Base-by-base conservation (phyloP, 352 stramenopile genomes). In the Phytophthora cryptogea region DNA sequence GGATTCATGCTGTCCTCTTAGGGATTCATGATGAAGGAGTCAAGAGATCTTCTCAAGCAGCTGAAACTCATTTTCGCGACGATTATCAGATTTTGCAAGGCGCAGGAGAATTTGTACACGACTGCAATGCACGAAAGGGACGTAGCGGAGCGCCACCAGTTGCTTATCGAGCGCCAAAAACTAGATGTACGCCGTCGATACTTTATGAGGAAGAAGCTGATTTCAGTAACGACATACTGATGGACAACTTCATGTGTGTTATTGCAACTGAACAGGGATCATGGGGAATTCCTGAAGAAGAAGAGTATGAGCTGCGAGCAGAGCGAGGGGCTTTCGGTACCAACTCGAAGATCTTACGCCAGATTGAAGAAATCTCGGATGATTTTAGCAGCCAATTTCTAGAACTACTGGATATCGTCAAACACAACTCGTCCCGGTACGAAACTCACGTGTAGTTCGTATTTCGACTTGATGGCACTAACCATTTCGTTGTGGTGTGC, bases 21-120 rank as follows among this genome's bases (percentile, higher is more conserved):
- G 87, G 84, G 83, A 0, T 95, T 96, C 54, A 92, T 96, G 80
- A 79, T 74, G 47, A 86, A 92, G 46, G 77, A 89, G 23, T 91
- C 82, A 28, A 63, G 74, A 28, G 80, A 89, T 10, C 64, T 96
- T 20, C 47, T 95, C 35, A 74, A 76, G 9, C 85, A 94, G 42
- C 58, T 96, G 9, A 94, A 91, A 64, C 61, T 83, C 37, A 92
- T 94, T 39, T 93, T 95, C 33, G 73, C 76, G 39, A 88, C 78
- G 27, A 88, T 96, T 39, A 86, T 96, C 43, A 80, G 67, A 43
- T 96, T 95, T 55, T 92, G 83, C 60, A 90, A 92, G 42, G 71
- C 81, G 0, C 80, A 95, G 54, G 83, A 95, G 14, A 86, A 85
- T 48, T 54, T 96, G 13, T 96, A 93, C 64, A 91, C 83, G 4